Conservation (phyloP, 106 monocot species). For the Dendrobium nobile region DNA sequence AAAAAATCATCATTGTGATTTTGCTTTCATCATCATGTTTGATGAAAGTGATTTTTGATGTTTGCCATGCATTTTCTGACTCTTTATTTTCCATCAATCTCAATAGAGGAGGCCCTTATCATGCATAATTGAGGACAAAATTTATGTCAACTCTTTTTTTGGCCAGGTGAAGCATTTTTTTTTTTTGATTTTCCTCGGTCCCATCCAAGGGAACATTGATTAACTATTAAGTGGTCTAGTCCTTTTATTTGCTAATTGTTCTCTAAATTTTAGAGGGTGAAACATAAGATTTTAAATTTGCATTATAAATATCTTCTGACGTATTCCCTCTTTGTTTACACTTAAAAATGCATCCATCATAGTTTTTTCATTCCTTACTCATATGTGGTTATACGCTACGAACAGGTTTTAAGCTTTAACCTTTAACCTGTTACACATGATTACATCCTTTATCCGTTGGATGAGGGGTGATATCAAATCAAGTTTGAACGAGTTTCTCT, state of each 20-base stretch:
- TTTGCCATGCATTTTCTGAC: not conserved
- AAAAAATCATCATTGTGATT: not conserved
- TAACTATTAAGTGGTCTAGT: not conserved
- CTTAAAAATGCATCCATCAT: not conserved
- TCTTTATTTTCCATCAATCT: conserved; percentile 1
- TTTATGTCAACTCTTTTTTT: not conserved
- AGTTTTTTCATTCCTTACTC: not conserved
- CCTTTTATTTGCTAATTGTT: not conserved
- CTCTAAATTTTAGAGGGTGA: not conserved
- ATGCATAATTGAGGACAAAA: not conserved
- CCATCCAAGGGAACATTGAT: not conserved
- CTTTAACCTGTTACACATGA: not conserved
- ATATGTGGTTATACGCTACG: not conserved
- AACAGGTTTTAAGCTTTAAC: not conserved
- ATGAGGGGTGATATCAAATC: not conserved
- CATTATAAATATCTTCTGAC: not conserved
- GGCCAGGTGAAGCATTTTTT: not conserved
- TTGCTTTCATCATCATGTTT: not conserved
- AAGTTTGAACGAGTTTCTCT: too few species aligned
- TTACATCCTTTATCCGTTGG: not conserved
- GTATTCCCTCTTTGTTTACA: not conserved
- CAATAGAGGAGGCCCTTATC: not conserved
- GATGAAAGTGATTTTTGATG: not conserved
- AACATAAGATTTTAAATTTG: not conserved
- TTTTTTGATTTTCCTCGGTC: not conserved